phyloP scores from a whole-genome alignment of 192 early-diverging fungal species.

The Chytriomyces sp. region DNA sequence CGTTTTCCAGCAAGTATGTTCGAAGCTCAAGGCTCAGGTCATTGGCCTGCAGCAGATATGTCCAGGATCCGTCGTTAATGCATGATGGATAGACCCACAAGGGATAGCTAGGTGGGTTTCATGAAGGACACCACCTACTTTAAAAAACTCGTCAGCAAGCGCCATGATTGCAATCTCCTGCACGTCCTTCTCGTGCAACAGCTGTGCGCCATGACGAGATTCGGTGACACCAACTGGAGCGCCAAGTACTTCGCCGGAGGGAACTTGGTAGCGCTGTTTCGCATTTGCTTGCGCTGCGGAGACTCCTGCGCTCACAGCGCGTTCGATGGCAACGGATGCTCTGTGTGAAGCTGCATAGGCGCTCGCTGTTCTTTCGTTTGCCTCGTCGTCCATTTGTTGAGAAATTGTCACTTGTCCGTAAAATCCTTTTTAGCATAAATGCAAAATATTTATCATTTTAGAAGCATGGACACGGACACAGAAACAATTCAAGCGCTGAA shows the following conservation, averaged over 20 bases:
- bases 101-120: not conserved
- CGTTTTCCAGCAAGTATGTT: constrained; percentile 56
- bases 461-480: too few relatives aligned
- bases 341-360: not conserved
- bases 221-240: constrained; percentile 29
- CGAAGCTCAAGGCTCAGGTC: constrained; percentile 52
- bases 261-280: not conserved
- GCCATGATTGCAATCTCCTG: constrained; percentile 43
- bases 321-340: not conserved
- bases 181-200: constrained; percentile 3
- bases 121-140: constrained; percentile 2
- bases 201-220: not conserved
- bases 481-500: too few relatives aligned
- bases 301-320: not conserved
- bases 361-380: too few relatives aligned
- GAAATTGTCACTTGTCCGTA: too few relatives aligned
- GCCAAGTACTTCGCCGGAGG: constrained; percentile 17
- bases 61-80: not conserved
- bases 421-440: too few relatives aligned
- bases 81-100: not conserved
- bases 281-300: not conserved
- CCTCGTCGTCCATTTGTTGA: too few relatives aligned
- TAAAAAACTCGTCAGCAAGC: constrained; percentile 49
- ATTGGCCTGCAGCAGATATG: constrained; percentile 34
- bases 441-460: too few relatives aligned